phyloP scores from a whole-genome alignment of 1,139 yeast genomes.

The Pichia sp. region DNA sequence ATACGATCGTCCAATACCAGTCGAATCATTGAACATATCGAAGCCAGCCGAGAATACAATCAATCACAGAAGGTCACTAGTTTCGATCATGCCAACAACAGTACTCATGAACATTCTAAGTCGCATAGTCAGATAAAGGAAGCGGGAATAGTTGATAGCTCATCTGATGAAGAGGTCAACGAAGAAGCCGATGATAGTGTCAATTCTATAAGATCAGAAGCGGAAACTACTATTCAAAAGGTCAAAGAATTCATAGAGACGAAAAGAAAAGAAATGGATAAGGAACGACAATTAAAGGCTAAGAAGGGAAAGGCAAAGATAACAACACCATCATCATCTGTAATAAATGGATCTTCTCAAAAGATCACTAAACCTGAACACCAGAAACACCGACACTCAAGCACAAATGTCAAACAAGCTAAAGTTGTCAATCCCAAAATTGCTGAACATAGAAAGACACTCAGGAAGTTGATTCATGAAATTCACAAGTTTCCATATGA shows the following conservation, averaged over 20 bases:
- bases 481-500: conserved; percentile 14
- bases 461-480: conserved; percentile 11
- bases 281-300: too few relatives aligned
- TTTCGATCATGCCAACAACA: neutral
- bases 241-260: conserved; percentile 12
- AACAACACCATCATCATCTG: neutral
- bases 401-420: too few relatives aligned
- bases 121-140: neutral
- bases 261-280: conserved; percentile 4
- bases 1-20: neutral
- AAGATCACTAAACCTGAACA: neutral
- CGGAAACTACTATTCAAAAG: conserved; percentile 8
- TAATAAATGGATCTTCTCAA: neutral
- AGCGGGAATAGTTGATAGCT: neutral
- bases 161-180: neutral
- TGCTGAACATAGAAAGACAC: conserved; percentile 1
- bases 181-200: neutral
- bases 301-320: neutral
- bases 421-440: neutral
- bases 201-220: conserved; percentile 2
- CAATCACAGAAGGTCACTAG: conserved; percentile 6
- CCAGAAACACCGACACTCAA: too few relatives aligned
- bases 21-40: neutral
- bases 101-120: neutral
- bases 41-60: neutral